Evolutionary conservation across 306 rosid species (phyloP).

Genomic region (Lathyrus sativus): DNA sequence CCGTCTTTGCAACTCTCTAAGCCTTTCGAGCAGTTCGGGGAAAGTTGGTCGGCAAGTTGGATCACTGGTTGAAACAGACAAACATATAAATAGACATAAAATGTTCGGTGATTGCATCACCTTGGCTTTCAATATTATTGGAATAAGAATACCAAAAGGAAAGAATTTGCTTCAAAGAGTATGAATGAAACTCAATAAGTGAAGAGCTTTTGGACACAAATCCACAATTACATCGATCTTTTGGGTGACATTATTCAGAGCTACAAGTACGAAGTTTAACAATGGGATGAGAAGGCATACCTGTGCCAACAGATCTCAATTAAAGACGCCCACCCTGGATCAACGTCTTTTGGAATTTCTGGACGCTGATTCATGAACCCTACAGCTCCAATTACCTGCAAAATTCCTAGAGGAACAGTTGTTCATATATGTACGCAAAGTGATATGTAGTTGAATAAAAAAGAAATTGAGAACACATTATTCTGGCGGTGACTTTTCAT

Average conservation of each 20-base stretch:
- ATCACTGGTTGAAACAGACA: constrained; percentile 61
- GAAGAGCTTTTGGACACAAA: background rate
- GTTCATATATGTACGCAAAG: constrained; percentile 49
- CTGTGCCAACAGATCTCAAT: constrained; percentile 96
- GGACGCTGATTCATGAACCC: constrained; percentile 96
- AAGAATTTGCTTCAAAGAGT: constrained; percentile 9
- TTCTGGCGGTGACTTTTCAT: constrained; percentile 8
- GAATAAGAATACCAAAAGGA: constrained; percentile 10
- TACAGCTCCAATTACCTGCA: constrained; percentile 98
- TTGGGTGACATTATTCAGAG: constrained; percentile 30
- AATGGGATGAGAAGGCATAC: constrained; percentile 45
- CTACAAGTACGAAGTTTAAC: constrained; percentile 1
- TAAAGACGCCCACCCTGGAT: constrained; percentile 82
- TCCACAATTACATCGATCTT: constrained; percentile 22
- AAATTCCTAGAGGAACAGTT: constrained; percentile 47
- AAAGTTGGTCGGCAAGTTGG: constrained; percentile 81
- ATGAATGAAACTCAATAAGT: constrained; percentile 2
- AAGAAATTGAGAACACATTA: constrained; percentile 4
- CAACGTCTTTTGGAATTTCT: constrained; percentile 85
- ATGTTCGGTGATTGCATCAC: constrained; percentile 3
- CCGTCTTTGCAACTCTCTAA: constrained; percentile 70
- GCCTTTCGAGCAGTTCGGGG: constrained; percentile 75
- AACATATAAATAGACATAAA: constrained; percentile 31
- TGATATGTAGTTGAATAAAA: constrained; percentile 2
- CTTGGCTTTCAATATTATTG: constrained; percentile 2